Conservation (phyloP, 2,329 filamentous ascomycete genomes). For the Botrytis fragariae region DNA sequence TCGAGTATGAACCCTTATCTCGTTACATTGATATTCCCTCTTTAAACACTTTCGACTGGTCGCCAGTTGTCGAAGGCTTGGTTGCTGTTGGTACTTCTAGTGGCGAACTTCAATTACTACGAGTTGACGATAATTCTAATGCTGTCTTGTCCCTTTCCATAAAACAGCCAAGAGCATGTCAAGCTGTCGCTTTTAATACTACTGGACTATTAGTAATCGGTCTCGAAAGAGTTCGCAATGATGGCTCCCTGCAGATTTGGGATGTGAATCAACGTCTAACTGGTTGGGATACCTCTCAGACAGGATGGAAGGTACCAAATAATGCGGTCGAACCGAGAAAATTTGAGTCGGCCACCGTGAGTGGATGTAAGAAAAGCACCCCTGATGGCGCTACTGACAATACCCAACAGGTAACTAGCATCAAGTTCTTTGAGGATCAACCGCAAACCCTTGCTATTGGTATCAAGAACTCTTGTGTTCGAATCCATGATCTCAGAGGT, state of each 20-base stretch:
- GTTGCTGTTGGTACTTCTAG: slow-evolving; percentile 73
- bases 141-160: slow-evolving; percentile 64
- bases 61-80: slow-evolving; percentile 59
- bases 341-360: slow-evolving; percentile 46
- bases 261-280: slow-evolving; percentile 64
- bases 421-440: slow-evolving; percentile 77
- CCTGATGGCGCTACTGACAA: slow-evolving; percentile 41
- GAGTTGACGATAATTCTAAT: slow-evolving; percentile 68
- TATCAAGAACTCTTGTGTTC: slow-evolving; percentile 70
- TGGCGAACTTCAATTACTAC: slow-evolving; percentile 72
- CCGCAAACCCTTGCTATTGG: slow-evolving; percentile 74
- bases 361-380: slow-evolving; percentile 3
- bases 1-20: slow-evolving; percentile 56
- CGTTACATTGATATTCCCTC: slow-evolving; percentile 63
- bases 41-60: slow-evolving; percentile 67
- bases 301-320: slow-evolving; percentile 44
- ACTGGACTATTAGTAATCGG: slow-evolving; percentile 72
- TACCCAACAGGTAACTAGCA: slow-evolving; percentile 72
- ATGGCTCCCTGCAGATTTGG: slow-evolving; percentile 80
- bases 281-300: slow-evolving; percentile 46
- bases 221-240: slow-evolving; percentile 76
- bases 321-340: slow-evolving; percentile 50
- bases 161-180: slow-evolving; percentile 74
- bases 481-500: slow-evolving; percentile 79
- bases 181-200: slow-evolving; percentile 77